Base-by-base conservation (phyloP, 179 eudicot genomes). In the Beta macrorhiza region DNA sequence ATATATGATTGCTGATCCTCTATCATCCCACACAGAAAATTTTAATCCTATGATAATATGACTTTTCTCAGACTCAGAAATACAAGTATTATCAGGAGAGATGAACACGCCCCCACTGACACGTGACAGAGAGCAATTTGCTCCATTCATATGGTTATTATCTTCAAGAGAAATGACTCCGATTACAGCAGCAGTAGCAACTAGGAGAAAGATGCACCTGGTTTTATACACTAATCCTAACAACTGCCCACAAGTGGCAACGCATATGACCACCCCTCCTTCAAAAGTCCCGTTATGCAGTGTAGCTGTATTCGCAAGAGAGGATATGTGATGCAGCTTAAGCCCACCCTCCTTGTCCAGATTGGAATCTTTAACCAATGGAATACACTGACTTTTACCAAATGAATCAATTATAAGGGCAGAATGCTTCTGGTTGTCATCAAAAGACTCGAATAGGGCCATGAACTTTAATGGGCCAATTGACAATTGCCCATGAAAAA, bases 391-490 rank as follows among this genome's bases (percentile, higher is more conserved):
- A 77, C 86, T 75, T 71, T 91, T 90, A 70, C 99, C 98, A 74
- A 73, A 76, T 74, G 91, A 87, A 87, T 96, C 99, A 83, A 87
- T 84, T 76, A 94, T 70, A 70, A 94, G 71, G 45, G 90, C 87
- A 32, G 84, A 90, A 79, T 87, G 89, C 57, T 80, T 89, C 85
- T 79, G 89, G 84, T 81, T 83, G 75, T 90, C 92, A 67, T 84
- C 90, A 81, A 80, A 72, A 71, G 90, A 80, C 76, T 84, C 80
- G 79, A 91, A 81, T 71, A 96, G 47, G 64, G 86, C 84, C 94
- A 94, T 90, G 90, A 90, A 91, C 86, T 88, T 94, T 65, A 90
- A 84, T n/a, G 93, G 92, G 77, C 97, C 99, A 84, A 92, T 89
- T 0, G 89, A 86, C 71, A 91, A 86, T 71, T 87, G 86, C 74